These are phyloP conservation scores for Komagataella populi DNA, from an alignment of 805 yeast species.

Conservation along the genomic window DNA sequence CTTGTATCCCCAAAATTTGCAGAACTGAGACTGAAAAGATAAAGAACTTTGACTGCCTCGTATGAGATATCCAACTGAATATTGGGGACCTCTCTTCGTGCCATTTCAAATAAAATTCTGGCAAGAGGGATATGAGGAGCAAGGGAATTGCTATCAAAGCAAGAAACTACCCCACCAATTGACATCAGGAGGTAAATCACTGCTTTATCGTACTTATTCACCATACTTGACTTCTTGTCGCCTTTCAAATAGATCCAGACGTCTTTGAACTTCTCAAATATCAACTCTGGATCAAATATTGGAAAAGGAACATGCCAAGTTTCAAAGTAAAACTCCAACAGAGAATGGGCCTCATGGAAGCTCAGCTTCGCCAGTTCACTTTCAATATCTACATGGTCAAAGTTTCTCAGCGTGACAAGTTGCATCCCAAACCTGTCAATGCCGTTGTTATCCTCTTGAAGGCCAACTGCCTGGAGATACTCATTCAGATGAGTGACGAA, in stretches of 20 bases:
- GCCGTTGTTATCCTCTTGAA: constrained; percentile 7
- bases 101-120: constrained; percentile 9
- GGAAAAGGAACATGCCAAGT: constrained; percentile 12
- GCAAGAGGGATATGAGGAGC: constrained; percentile 5
- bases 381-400: constrained; percentile 5
- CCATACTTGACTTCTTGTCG: background rate
- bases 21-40: constrained; percentile 9
- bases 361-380: constrained; percentile 1
- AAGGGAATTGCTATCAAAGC: constrained; percentile 7
- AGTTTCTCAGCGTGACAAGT: constrained; percentile 6
- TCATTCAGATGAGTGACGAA: constrained; percentile 13
- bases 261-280: constrained; percentile 6
- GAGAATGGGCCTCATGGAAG: constrained; percentile 2
- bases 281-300: constrained; percentile 8
- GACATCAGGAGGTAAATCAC: constrained; percentile 9
- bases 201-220: constrained; percentile 5
- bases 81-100: constrained; percentile 8
- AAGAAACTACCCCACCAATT: constrained; percentile 9
- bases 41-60: constrained; percentile 9
- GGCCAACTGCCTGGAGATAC: constrained; percentile 5
- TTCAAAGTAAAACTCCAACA: constrained; percentile 9
- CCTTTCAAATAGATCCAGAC: constrained; percentile 4
- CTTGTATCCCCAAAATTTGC: constrained; percentile 13
- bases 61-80: constrained; percentile 9
- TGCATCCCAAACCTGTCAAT: constrained; percentile 11